Evolutionary conservation across 257 asterid species (phyloP).

Genomic region (Euphrasia confusa): DNA sequence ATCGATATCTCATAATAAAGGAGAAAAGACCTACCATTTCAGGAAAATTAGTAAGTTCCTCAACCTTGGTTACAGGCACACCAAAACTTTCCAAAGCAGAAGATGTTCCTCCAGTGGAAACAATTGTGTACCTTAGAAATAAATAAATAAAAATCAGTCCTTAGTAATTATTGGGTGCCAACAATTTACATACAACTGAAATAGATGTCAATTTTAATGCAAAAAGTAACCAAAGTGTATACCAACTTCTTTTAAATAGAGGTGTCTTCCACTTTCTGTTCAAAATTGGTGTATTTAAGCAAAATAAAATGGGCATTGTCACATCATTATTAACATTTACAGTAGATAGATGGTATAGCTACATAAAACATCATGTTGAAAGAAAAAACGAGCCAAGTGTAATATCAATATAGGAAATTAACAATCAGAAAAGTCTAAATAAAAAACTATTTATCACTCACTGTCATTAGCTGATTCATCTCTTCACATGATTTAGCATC

Average conservation of each 20-base stretch:
- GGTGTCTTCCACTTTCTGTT: not conserved
- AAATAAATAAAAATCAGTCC: not conserved
- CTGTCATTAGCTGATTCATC: conserved; percentile 1
- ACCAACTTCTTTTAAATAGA: not conserved
- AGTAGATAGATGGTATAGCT: not conserved
- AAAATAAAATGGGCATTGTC: not conserved
- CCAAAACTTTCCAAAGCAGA: conserved; percentile 73
- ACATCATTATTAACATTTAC: not conserved
- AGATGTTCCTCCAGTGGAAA: conserved; percentile 97
- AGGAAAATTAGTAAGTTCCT: conserved; percentile 84
- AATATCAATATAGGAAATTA: too few relatives aligned
- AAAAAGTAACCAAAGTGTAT: conserved; percentile 11
- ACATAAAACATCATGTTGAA: not conserved
- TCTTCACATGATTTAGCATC: not conserved
- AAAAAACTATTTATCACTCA: not conserved
- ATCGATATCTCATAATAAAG: conserved; percentile 5
- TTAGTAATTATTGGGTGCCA: conserved; percentile 4
- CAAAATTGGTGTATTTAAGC: not conserved
- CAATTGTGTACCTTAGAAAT: conserved; percentile 62
- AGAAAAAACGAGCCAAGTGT: not conserved
- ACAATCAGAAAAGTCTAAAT: conserved; percentile 4
- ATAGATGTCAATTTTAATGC: conserved; percentile 9
- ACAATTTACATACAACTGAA: conserved; percentile 2
- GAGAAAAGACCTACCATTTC: conserved; percentile 63
- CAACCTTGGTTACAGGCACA: conserved; percentile 84